Evolutionary conservation across 805 yeast genomes (phyloP), one percentile per base, ranked within the genome.

Genomic region (Schwanniomyces yamadae): DNA sequence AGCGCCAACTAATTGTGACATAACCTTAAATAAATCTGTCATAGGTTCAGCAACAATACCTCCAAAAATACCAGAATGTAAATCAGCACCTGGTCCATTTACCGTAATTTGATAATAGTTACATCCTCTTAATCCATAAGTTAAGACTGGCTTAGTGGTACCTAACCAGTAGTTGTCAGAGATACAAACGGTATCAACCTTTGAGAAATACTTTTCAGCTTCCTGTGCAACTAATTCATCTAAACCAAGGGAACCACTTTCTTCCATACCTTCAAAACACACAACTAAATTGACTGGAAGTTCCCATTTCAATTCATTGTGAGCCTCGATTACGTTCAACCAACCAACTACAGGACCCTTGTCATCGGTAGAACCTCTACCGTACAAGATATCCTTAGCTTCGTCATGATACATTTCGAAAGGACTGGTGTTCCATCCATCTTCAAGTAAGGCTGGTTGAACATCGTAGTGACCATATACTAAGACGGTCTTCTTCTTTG

Each of bases 261-360:
- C 99, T 68, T 93, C 99, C 99, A 93, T 93, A 43, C 99, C 98
- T 68, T 93, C 99, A 54, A 93, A 93, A 64, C 96, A 88, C 59
- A 85, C 83, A 33, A 89, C 77, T 51, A 93, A 66, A 68, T 93
- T 93, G 44, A 93, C 97, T 13, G 99, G 99, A 40, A 93, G 73
- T 45, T 90, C 96, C 54, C 86, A 55, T 14, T 87, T 89, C 39
- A 87, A 75, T 49, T 80, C 84, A 39, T 75, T 80, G 66, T 93
- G 97, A 11, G 99, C 97, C 66, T 90, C 84, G 28, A 93, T 73
- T 26, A 82, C 83, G 59, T 93, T 91, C 59, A 93, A 75, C 99
- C 99, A 93, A 36, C 96, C 97, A 50, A 90, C 72, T 29, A 93
- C 95, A 23, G 99, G 99, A 21, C 99, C 99, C 64, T 95, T 93